These are phyloP conservation scores for Parietaria judaica DNA, from an alignment of 306 rosid species.

Conservation along the genomic window DNA sequence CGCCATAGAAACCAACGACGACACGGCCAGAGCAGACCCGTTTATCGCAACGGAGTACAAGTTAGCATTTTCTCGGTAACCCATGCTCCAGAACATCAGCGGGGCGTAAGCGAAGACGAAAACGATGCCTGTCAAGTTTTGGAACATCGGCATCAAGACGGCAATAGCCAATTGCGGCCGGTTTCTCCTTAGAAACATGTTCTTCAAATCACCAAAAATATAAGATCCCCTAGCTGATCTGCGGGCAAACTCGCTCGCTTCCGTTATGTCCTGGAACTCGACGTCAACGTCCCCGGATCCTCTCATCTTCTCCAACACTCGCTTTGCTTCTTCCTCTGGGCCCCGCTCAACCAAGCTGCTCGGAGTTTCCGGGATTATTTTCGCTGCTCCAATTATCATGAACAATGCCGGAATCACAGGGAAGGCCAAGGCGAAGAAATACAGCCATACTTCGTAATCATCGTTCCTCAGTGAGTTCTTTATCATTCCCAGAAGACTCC, in stretches of 20 bases:
- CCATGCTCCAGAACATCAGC: slow-evolving; percentile 68
- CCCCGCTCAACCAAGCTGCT: slow-evolving; percentile 73
- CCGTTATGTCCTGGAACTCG: slow-evolving; percentile 76
- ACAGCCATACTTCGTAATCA: background rate
- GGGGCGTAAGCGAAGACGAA: slow-evolving; percentile 79
- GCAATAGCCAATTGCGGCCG: slow-evolving; percentile 81
- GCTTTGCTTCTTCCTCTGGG: slow-evolving; percentile 45
- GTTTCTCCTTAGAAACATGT: slow-evolving; percentile 55
- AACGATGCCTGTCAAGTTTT: slow-evolving; percentile 75
- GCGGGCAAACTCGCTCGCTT: slow-evolving; percentile 67
- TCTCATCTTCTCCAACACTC: slow-evolving; percentile 55
- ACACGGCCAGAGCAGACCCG: slow-evolving; percentile 69
- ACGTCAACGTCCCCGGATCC: slow-evolving; percentile 67
- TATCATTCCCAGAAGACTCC: slow-evolving; percentile 6
- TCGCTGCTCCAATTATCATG: slow-evolving; percentile 84
- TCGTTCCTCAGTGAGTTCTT: background rate
- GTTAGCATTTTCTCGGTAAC: slow-evolving; percentile 56
- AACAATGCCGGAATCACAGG: slow-evolving; percentile 54
- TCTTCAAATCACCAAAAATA: slow-evolving; percentile 42
- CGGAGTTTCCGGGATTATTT: slow-evolving; percentile 74
- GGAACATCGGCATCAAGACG: slow-evolving; percentile 75
- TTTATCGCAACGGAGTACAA: slow-evolving; percentile 70
- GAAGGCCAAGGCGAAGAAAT: slow-evolving; percentile 52
- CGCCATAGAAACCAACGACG: slow-evolving; percentile 67
- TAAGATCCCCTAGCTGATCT: slow-evolving; percentile 31